Conservation (phyloP, 202 grass and related monocot species). For the Zoysia matrella region DNA sequence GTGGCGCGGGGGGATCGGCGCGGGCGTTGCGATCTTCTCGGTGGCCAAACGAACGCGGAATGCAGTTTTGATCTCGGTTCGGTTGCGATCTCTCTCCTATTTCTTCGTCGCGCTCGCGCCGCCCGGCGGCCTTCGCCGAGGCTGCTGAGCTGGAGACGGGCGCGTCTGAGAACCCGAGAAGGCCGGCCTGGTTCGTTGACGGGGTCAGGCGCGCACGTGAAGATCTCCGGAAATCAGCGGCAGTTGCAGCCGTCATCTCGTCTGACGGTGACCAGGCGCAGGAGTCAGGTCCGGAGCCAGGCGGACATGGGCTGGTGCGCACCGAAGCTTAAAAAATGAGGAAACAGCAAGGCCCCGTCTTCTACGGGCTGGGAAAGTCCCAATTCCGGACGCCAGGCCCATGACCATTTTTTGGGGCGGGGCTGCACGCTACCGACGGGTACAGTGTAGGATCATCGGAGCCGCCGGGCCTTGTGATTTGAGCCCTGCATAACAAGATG, state of each 20-base stretch:
- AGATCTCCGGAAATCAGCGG: not conserved
- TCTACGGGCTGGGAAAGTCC: not conserved
- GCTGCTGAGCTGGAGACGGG: not conserved
- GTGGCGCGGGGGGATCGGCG: not conserved
- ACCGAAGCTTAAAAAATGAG: not conserved
- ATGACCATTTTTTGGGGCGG: not conserved
- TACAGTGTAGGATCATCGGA: not conserved
- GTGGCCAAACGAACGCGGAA: constrained; percentile 19
- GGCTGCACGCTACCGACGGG: not conserved
- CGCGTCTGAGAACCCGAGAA: constrained; percentile 55
- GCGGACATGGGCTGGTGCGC: constrained; percentile 19
- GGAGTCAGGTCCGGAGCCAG: not conserved
- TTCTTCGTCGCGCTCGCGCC: not conserved
- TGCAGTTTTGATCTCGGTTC: constrained; percentile 26
- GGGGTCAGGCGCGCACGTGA: constrained; percentile 28
- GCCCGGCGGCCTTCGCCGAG: too few relatives aligned
- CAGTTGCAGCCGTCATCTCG: constrained; percentile 9
- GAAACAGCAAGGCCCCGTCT: not conserved
- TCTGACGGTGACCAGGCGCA: not conserved
- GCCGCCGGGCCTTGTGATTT: not conserved
- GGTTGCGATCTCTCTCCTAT: not conserved
- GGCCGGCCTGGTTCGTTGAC: constrained; percentile 48
- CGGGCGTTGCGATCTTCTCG: constrained; percentile 27
- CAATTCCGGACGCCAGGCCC: not conserved
- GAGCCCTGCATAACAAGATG: not conserved